Percentiles rank a stretch among this genome's conserved stretches.
Evolutionary conservation across 2,329 filamentous ascomycete species (phyloP).

Genomic region (Teratosphaeriaceae sp.): DNA sequence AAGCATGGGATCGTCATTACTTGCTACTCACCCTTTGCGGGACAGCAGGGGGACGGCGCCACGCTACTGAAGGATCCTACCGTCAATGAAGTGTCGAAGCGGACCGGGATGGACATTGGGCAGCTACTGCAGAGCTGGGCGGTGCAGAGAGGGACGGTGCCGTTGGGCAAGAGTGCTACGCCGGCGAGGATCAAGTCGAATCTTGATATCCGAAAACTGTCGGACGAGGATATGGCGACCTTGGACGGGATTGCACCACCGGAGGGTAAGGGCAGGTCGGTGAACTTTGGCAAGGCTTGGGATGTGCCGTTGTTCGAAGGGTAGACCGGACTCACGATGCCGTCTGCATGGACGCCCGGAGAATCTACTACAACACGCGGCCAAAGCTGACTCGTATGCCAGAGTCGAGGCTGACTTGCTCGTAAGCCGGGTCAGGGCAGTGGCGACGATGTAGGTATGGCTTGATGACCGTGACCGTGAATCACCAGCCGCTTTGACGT

Average conservation of each 20-base stretch:
- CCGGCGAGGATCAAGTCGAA: constrained; percentile 39
- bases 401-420: too few relatives aligned
- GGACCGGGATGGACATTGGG: constrained; percentile 52
- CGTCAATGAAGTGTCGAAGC: constrained; percentile 58
- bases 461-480: too few relatives aligned
- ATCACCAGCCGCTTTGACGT: too few relatives aligned
- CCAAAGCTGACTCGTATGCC: too few relatives aligned
- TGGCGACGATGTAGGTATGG: too few relatives aligned
- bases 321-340: too few relatives aligned
- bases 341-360: too few relatives aligned
- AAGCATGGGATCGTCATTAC: constrained; percentile 21
- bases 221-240: constrained; percentile 31
- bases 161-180: constrained; percentile 51
- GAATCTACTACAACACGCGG: too few relatives aligned
- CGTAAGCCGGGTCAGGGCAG: too few relatives aligned
- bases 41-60: constrained; percentile 20
- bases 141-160: constrained; percentile 47
- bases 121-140: constrained; percentile 51
- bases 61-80: constrained; percentile 49
- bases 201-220: constrained; percentile 26
- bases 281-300: constrained; percentile 15
- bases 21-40: constrained; percentile 25
- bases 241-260: constrained; percentile 34
- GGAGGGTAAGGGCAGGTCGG: constrained; percentile 19
- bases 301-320: constrained; percentile 17